These are phyloP conservation scores for Calonectria hongkongensis DNA, from an alignment of 2,329 filamentous ascomycete genomes.

Conservation along the genomic window DNA sequence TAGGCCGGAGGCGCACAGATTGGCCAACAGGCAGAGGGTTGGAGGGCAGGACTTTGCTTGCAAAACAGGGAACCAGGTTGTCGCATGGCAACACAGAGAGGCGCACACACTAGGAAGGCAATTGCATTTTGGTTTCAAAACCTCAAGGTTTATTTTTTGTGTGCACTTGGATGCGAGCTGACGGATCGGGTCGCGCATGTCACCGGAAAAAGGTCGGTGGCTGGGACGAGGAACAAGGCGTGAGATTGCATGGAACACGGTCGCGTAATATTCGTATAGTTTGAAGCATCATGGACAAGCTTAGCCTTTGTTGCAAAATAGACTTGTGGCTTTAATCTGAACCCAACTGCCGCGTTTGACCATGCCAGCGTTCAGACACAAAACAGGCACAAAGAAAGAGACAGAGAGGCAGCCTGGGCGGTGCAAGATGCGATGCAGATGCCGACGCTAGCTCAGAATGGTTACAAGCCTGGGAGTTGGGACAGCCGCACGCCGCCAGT, in stretches of 20 bases:
- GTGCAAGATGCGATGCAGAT: slow-evolving; percentile 20
- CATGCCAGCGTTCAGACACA: background rate
- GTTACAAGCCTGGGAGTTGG: background rate
- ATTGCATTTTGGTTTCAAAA: slow-evolving; percentile 13
- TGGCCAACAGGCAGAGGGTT: background rate
- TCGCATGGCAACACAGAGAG: background rate
- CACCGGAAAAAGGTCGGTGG: background rate
- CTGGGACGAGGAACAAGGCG: background rate
- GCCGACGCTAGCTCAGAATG: slow-evolving; percentile 20
- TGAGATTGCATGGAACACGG: background rate
- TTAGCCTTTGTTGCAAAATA: background rate
- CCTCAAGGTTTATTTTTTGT: background rate
- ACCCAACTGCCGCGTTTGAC: background rate
- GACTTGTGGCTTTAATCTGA: background rate
- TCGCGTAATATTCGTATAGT: slow-evolving; percentile 29
- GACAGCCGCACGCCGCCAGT: slow-evolving; percentile 17
- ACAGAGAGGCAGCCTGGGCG: slow-evolving; percentile 12
- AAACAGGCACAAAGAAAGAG: background rate
- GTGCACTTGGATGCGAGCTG: slow-evolving; percentile 8
- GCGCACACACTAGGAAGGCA: background rate
- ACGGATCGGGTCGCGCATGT: background rate
- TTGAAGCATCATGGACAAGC: background rate
- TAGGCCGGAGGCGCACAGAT: background rate
- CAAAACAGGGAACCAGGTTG: slow-evolving; percentile 8
- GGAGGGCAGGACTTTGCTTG: background rate